phyloP scores from a whole-genome alignment of 805 yeast genomes.

The Kregervanrija pseudodelftensis region DNA sequence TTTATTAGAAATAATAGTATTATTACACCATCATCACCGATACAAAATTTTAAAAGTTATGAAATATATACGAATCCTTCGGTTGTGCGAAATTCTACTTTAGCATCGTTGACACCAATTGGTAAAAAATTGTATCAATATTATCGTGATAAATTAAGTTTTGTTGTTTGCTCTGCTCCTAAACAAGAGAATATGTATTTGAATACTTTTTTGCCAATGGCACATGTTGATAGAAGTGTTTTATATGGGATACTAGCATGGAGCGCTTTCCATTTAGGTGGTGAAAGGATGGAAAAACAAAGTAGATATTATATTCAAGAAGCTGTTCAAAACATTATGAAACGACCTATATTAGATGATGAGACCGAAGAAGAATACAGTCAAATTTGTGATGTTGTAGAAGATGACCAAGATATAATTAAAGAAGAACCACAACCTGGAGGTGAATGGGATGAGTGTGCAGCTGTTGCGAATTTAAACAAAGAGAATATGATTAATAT shows the following conservation, averaged over 20 bases:
- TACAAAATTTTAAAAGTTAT: slow-evolving; percentile 4
- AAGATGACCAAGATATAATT: slow-evolving; percentile 9
- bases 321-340: slow-evolving; percentile 38
- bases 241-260: slow-evolving; percentile 47
- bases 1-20: neutral
- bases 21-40: neutral
- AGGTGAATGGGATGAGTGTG: slow-evolving; percentile 4
- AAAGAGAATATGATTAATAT: slow-evolving; percentile 29
- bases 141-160: slow-evolving; percentile 38
- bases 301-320: slow-evolving; percentile 41
- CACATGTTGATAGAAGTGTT: slow-evolving; percentile 44
- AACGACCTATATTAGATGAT: slow-evolving; percentile 22
- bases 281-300: slow-evolving; percentile 34
- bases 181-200: slow-evolving; percentile 43
- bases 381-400: slow-evolving; percentile 21
- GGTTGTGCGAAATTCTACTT: slow-evolving; percentile 18
- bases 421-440: slow-evolving; percentile 5
- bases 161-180: slow-evolving; percentile 42
- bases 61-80: slow-evolving; percentile 25
- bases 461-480: slow-evolving; percentile 13
- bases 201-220: slow-evolving; percentile 48
- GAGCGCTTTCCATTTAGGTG: slow-evolving; percentile 48
- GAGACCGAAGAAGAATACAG: slow-evolving; percentile 14
- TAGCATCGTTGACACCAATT: slow-evolving; percentile 25
- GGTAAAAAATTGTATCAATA: slow-evolving; percentile 39